Conservation (phyloP, 2,329 filamentous ascomycete genomes). For the Gyromitra esculenta region DNA sequence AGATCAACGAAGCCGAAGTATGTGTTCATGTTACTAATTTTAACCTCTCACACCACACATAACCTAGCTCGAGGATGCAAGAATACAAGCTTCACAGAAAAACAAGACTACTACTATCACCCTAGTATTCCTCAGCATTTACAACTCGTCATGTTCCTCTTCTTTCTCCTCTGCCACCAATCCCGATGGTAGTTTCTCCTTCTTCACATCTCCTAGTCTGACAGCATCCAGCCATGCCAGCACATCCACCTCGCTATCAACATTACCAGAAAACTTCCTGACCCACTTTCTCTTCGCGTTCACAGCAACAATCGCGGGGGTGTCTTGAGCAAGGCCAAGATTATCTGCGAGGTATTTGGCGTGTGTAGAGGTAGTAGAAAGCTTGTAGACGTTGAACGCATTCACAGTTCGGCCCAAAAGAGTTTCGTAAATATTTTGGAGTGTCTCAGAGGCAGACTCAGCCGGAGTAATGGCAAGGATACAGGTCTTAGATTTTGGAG, state of each 20-base stretch:
- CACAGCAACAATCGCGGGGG: constrained; percentile 76
- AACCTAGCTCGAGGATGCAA: background rate
- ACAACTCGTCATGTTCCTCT: constrained; percentile 44
- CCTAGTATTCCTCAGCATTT: background rate
- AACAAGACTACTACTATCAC: background rate
- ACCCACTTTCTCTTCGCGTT: constrained; percentile 90
- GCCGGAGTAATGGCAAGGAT: constrained; percentile 73
- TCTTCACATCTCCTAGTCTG: constrained; percentile 84
- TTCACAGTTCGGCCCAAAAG: constrained; percentile 62
- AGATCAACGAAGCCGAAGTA: background rate
- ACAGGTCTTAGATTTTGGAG: constrained; percentile 80
- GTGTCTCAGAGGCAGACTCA: constrained; percentile 75
- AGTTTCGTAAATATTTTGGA: constrained; percentile 75
- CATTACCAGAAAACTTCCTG: constrained; percentile 72
- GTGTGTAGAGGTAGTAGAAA: constrained; percentile 70
- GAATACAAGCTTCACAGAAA: background rate
- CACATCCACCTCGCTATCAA: constrained; percentile 70
- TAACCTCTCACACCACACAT: background rate
- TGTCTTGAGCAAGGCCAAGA: constrained; percentile 63
- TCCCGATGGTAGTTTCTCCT: constrained; percentile 75
- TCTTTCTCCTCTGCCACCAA: constrained; percentile 64
- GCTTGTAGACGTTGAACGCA: constrained; percentile 83
- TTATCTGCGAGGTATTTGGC: constrained; percentile 67
- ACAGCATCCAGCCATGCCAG: constrained; percentile 93
- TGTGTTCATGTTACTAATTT: background rate